Evolutionary conservation across 2,329 filamentous ascomycete species (phyloP).

Genomic region (Pyrenophora tritici-repentis): DNA sequence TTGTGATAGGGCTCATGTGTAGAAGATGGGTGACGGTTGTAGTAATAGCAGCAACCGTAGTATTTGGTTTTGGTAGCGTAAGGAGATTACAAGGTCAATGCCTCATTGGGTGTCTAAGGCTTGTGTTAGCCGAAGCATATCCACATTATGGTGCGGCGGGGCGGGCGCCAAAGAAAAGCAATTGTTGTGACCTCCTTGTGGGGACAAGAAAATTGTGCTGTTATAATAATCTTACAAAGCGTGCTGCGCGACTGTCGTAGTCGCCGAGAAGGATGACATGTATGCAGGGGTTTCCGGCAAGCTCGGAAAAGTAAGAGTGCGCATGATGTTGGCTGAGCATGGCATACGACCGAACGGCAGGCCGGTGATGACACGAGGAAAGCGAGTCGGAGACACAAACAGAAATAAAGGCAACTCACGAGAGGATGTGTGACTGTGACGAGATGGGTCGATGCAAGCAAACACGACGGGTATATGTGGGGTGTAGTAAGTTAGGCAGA

Average conservation of each 20-base stretch:
- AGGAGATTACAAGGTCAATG: conserved; percentile 2
- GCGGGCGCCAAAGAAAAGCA: neutral
- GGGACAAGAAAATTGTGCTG: neutral
- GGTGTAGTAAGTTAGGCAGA: conserved; percentile 3
- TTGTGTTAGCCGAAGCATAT: conserved; percentile 16
- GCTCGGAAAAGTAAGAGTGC: neutral
- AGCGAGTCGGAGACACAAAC: conserved; percentile 2
- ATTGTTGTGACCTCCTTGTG: neutral
- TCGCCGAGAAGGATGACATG: neutral
- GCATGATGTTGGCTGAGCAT: conserved; percentile 3
- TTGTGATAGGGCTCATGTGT: conserved; percentile 46
- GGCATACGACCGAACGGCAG: neutral
- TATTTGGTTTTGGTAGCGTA: neutral
- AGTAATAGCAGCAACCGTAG: neutral
- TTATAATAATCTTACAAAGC: conserved; percentile 1
- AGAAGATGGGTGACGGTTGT: neutral
- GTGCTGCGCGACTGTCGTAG: neutral
- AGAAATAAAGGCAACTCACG: conserved; percentile 19
- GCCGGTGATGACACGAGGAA: neutral
- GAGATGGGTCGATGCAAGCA: neutral
- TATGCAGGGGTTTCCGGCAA: conserved; percentile 9
- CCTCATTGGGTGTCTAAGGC: conserved; percentile 14
- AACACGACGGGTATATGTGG: conserved; percentile 9
- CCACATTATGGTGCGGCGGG: neutral
- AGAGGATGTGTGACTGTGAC: conserved; percentile 15